phyloP scores from a whole-genome alignment of 2,329 filamentous ascomycete species.

The Fusarium citri region DNA sequence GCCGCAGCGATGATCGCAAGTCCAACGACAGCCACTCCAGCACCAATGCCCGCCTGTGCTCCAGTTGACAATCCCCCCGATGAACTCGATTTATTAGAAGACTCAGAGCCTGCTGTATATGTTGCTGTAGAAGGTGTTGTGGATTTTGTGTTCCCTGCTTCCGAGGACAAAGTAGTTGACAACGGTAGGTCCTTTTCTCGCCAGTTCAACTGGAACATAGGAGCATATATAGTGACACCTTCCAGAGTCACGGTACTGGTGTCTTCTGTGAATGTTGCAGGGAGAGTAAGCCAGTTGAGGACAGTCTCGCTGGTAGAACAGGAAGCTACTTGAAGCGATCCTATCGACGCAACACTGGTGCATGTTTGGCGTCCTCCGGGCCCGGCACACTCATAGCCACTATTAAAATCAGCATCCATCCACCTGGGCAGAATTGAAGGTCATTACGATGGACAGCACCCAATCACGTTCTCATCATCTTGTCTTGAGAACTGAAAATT shows the following conservation, averaged over 20 bases:
- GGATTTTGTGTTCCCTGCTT: too few relatives aligned
- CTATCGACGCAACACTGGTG: neutral
- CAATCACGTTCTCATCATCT: neutral
- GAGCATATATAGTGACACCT: neutral
- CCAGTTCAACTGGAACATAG: neutral
- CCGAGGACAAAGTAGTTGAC: neutral
- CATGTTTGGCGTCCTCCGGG: neutral
- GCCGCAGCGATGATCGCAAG: neutral
- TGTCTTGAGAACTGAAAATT: neutral
- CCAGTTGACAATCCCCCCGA: neutral
- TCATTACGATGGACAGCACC: neutral
- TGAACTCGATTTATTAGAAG: too few relatives aligned
- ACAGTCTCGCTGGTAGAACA: too few relatives aligned
- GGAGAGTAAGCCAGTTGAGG: too few relatives aligned
- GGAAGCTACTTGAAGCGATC: too few relatives aligned
- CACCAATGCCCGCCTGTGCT: neutral
- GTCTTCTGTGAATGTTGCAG: neutral
- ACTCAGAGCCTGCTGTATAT: too few relatives aligned
- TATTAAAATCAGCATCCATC: neutral
- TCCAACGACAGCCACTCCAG: neutral
- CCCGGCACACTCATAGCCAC: neutral
- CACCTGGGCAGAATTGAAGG: rapidly evolving
- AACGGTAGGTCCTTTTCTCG: neutral
- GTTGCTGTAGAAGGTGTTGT: too few relatives aligned
- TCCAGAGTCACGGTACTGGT: neutral